Percentiles rank a stretch among this genome's conserved stretches.
Conservation (phyloP, 371 early-diverging fungal species). For the Mucor indicus region DNA sequence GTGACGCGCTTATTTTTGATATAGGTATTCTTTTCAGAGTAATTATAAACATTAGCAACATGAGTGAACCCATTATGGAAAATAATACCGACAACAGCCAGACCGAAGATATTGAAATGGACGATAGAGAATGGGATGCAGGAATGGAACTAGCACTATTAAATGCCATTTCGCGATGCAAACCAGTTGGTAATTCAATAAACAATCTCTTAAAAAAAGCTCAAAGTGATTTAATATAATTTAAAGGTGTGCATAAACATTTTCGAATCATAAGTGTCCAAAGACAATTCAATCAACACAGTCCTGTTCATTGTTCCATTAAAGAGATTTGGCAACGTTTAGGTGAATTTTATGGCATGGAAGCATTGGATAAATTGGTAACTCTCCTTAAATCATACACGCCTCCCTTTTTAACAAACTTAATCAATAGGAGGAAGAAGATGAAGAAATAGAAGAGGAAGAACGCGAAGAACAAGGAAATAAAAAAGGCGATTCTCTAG, state of each 20-base stretch:
- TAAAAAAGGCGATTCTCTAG: slow-evolving; percentile 28
- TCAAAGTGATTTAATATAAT: neutral
- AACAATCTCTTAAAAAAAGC: neutral
- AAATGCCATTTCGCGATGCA: slow-evolving; percentile 56
- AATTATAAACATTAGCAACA: too few relatives aligned
- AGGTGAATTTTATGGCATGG: slow-evolving; percentile 51
- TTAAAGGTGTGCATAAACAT: slow-evolving; percentile 61
- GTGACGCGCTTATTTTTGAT: too few relatives aligned
- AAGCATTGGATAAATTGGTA: slow-evolving; percentile 59
- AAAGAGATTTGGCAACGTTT: slow-evolving; percentile 55
- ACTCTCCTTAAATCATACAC: too few relatives aligned
- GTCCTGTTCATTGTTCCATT: slow-evolving; percentile 41
- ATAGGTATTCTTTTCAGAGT: too few relatives aligned
- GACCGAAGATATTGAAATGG: too few relatives aligned
- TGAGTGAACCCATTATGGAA: too few relatives aligned
- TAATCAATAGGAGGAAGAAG: slow-evolving; percentile 34
- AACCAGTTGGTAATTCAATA: slow-evolving; percentile 52
- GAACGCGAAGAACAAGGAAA: slow-evolving; percentile 29
- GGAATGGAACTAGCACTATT: slow-evolving; percentile 57
- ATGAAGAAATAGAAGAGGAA: slow-evolving; percentile 42
- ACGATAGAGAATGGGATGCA: slow-evolving; percentile 51
- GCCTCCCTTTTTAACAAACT: neutral
- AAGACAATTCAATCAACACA: slow-evolving; percentile 52
- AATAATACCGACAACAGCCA: too few relatives aligned
- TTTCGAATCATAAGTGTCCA: slow-evolving; percentile 63